These are phyloP conservation scores for Effrenium voratum DNA, from an alignment of 73 alveolate species.

Conservation along the genomic window DNA sequence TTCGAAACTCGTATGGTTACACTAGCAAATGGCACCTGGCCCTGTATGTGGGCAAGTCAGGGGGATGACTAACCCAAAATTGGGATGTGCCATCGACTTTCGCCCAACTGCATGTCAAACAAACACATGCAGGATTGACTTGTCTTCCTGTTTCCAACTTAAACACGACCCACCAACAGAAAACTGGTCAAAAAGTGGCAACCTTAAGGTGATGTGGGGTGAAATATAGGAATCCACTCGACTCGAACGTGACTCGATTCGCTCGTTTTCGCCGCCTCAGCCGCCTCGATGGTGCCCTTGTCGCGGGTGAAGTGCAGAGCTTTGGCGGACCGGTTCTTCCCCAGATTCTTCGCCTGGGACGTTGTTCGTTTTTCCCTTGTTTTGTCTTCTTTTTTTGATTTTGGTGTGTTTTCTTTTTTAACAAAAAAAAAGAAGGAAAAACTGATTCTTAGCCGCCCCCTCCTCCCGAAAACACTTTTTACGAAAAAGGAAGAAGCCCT, in stretches of 20 bases:
- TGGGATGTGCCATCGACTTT: no score
- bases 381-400: no score
- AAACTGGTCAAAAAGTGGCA: not conserved
- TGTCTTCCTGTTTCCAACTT: no score
- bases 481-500: not conserved
- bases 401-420: no score
- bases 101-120: no score
- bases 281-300: slow-evolving; percentile 78
- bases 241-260: not conserved
- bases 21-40: no score
- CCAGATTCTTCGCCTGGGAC: slow-evolving; percentile 63
- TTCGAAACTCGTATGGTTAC: no score
- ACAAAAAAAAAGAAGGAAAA: not conserved
- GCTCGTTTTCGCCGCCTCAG: not conserved
- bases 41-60: no score
- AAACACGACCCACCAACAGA: not conserved
- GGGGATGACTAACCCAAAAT: no score
- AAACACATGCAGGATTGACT: no score
- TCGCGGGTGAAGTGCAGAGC: slow-evolving; percentile 92
- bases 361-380: no score
- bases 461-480: not conserved
- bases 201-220: no score
- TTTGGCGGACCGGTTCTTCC: slow-evolving; percentile 81
- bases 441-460: not conserved
- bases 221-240: not conserved